Evolutionary conservation across 768 basidiomycete species (phyloP).

Genomic region (Boletus rex-veris): DNA sequence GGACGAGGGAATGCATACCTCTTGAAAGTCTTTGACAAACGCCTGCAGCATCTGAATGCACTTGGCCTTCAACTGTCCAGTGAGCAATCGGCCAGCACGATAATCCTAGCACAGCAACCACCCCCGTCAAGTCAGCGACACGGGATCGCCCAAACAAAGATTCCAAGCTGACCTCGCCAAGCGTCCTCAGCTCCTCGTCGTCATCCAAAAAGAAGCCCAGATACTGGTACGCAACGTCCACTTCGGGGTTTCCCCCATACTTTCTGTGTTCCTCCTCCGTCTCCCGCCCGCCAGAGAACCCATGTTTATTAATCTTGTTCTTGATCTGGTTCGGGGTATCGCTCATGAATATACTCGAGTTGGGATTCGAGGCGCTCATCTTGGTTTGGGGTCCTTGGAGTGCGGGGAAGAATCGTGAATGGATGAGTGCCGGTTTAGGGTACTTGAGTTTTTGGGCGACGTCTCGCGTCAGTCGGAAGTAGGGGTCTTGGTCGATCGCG

Average conservation of each 20-base stretch:
- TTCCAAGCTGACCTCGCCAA: conserved; percentile 58
- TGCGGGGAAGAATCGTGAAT: conserved; percentile 97
- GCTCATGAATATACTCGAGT: conserved; percentile 94
- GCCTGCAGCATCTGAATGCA: conserved; percentile 81
- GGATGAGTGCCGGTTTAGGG: conserved; percentile 88
- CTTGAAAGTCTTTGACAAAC: conserved; percentile 86
- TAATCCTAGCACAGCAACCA: conserved; percentile 63
- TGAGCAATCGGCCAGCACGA: conserved; percentile 80
- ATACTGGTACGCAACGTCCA: conserved; percentile 96
- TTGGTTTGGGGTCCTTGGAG: conserved; percentile 97
- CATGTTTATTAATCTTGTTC: conserved; percentile 95
- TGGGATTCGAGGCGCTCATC: conserved; percentile 96
- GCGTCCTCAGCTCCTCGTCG: conserved; percentile 75
- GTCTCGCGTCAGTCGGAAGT: conserved; percentile 97
- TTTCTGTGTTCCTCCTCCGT: conserved; percentile 93
- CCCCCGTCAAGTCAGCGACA: neutral
- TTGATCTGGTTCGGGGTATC: conserved; percentile 92
- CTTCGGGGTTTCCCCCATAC: conserved; percentile 88
- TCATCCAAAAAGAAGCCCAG: conserved; percentile 93
- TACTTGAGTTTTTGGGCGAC: conserved; percentile 92
- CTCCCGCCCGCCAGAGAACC: conserved; percentile 92
- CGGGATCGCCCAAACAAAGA: too few relatives aligned
- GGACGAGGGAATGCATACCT: conserved; percentile 38
- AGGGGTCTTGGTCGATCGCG: conserved; percentile 96
- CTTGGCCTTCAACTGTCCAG: conserved; percentile 85